A percentile compares a stretch with the other conserved stretches of the same genome.
Conservation (phyloP, 352 stramenopile genomes). For the Phytophthora melonis region DNA sequence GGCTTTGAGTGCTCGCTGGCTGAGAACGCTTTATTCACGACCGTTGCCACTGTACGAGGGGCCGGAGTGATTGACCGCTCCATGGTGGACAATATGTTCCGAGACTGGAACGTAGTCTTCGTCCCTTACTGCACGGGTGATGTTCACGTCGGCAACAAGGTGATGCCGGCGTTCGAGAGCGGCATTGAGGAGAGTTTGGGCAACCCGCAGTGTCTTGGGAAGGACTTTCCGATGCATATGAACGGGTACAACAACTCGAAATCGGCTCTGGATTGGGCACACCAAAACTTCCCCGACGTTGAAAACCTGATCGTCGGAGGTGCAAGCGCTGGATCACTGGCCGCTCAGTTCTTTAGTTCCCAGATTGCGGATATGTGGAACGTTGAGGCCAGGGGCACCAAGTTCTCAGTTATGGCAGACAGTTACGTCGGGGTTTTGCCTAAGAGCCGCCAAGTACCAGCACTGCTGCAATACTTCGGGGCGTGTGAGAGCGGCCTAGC, state of each 20-base stretch:
- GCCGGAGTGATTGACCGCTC: slow-evolving; percentile 56
- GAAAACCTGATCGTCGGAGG: slow-evolving; percentile 57
- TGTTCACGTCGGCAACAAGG: slow-evolving; percentile 56
- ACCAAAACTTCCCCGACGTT: slow-evolving; percentile 61
- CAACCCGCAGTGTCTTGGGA: slow-evolving; percentile 36
- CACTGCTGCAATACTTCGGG: slow-evolving; percentile 49
- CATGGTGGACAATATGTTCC: slow-evolving; percentile 58
- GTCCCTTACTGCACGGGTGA: slow-evolving; percentile 74
- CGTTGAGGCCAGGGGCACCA: slow-evolving; percentile 44
- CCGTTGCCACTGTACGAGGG: slow-evolving; percentile 45
- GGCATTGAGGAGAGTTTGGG: slow-evolving; percentile 41
- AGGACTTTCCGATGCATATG: slow-evolving; percentile 50
- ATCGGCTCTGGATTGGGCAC: slow-evolving; percentile 57
- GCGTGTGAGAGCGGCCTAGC: slow-evolving; percentile 26
- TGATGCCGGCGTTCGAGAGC: slow-evolving; percentile 27
- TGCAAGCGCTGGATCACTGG: slow-evolving; percentile 60
- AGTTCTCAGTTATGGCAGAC: slow-evolving; percentile 53
- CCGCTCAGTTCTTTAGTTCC: slow-evolving; percentile 44
- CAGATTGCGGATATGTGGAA: slow-evolving; percentile 58
- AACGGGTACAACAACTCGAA: slow-evolving; percentile 67
- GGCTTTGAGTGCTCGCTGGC: slow-evolving; percentile 52
- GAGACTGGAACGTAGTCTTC: slow-evolving; percentile 75
- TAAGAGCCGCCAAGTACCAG: slow-evolving; percentile 28
- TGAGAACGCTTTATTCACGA: slow-evolving; percentile 45
- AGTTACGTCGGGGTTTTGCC: slow-evolving; percentile 60